These are phyloP conservation scores for Coffea canephora DNA, from an alignment of 257 asterid genomes.

Conservation along the genomic window DNA sequence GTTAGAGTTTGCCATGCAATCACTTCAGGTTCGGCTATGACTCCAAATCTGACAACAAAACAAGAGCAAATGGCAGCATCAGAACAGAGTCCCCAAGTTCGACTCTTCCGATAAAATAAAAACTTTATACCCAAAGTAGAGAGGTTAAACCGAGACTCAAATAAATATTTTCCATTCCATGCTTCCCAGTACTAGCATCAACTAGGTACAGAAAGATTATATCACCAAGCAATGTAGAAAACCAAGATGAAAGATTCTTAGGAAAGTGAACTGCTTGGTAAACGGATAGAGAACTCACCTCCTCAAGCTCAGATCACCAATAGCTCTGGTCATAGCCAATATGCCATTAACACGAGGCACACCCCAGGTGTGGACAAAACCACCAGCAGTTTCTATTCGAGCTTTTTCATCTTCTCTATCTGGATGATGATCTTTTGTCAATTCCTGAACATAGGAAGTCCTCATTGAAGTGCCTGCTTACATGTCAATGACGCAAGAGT, in stretches of 20 bases:
- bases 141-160: background rate
- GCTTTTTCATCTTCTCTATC: slow-evolving; percentile 68
- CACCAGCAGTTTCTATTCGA: slow-evolving; percentile 50
- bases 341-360: slow-evolving; percentile 75
- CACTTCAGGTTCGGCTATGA: slow-evolving; percentile 66
- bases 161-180: background rate
- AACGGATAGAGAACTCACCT: slow-evolving; percentile 31
- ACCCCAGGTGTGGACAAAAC: slow-evolving; percentile 32
- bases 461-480: slow-evolving; percentile 25
- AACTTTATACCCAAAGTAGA: background rate
- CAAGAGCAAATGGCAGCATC: background rate
- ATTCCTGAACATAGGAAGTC: slow-evolving; percentile 44
- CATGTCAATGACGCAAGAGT: background rate
- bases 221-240: background rate
- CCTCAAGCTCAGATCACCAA: slow-evolving; percentile 59
- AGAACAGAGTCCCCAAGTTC: background rate
- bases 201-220: background rate
- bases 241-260: background rate
- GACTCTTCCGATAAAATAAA: background rate
- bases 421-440: slow-evolving; percentile 73
- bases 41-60: slow-evolving; percentile 47
- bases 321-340: slow-evolving; percentile 71
- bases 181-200: background rate
- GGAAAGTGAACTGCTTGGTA: background rate
- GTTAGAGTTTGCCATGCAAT: slow-evolving; percentile 47